A percentile compares a stretch with the other conserved stretches of the same genome.
Evolutionary conservation across 805 yeast species (phyloP).

Genomic region (Candida railenensis): DNA sequence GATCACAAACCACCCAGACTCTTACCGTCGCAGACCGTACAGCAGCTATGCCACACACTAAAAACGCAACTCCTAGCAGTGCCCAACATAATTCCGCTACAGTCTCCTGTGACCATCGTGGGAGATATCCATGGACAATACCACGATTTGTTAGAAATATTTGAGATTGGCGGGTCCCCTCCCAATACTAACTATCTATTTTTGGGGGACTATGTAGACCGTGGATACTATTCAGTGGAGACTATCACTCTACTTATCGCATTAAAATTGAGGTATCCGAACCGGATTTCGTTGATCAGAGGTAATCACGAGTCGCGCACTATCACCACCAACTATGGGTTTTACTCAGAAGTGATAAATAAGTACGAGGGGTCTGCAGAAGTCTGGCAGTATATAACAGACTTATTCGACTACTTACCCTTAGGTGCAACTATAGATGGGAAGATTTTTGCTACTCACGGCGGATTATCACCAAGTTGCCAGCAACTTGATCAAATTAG

Average conservation of each 20-base stretch:
- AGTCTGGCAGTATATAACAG: constrained; percentile 90
- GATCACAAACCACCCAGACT: constrained; percentile 41
- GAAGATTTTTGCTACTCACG: constrained; percentile 91
- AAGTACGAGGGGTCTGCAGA: constrained; percentile 73
- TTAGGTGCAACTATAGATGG: constrained; percentile 88
- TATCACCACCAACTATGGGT: constrained; percentile 95
- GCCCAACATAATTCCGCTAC: constrained; percentile 81
- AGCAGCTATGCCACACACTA: constrained; percentile 63
- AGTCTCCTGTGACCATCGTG: constrained; percentile 89
- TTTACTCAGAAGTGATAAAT: constrained; percentile 88
- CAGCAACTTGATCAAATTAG: constrained; percentile 91
- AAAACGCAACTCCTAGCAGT: constrained; percentile 79
- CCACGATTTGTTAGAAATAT: constrained; percentile 88
- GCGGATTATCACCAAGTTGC: constrained; percentile 93
- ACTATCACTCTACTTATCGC: constrained; percentile 83
- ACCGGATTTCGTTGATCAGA: constrained; percentile 74
- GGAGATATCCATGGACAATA: constrained; percentile 99
- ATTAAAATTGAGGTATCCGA: constrained; percentile 84
- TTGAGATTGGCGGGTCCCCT: constrained; percentile 88
- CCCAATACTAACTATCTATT: constrained; percentile 93
- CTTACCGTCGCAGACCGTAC: constrained; percentile 41
- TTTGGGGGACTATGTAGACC: constrained; percentile 93
- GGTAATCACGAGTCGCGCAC: constrained; percentile 98
- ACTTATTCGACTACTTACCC: constrained; percentile 87
- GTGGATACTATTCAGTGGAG: constrained; percentile 92